A percentile compares a stretch with the other conserved stretches of the same genome.
These are phyloP conservation scores for Isoetes taiwanensis DNA, from an alignment of 75 land plant species.

Conservation along the genomic window DNA sequence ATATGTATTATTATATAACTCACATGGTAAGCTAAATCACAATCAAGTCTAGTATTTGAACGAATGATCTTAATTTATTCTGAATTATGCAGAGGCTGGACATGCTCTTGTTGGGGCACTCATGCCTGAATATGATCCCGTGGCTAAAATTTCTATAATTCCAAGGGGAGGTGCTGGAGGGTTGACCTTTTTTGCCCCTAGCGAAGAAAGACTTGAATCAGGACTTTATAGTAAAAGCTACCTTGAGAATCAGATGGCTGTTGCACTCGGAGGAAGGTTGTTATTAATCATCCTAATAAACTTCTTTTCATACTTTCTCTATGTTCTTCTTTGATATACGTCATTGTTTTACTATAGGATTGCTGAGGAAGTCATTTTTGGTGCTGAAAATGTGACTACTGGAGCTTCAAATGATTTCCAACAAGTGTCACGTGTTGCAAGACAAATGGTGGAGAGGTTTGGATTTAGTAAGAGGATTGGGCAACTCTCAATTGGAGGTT, in stretches of 20 bases:
- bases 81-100: conserved; percentile 78
- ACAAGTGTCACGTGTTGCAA: conserved; percentile 97
- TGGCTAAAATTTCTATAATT: conserved; percentile 97
- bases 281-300: neutral
- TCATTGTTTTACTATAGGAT: conserved; percentile 34
- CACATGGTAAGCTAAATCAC: too few species aligned
- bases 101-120: conserved; percentile 99
- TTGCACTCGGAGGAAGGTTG: conserved; percentile 99
- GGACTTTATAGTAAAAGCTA: conserved; percentile 96
- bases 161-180: conserved; percentile 99
- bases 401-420: conserved; percentile 99
- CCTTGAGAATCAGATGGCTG: conserved; percentile 99
- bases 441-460: conserved; percentile 99
- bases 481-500: conserved; percentile 84
- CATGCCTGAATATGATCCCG: conserved; percentile 99
- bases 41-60: too few species aligned
- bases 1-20: too few species aligned
- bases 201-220: conserved; percentile 97
- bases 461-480: conserved; percentile 99
- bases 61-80: too few species aligned
- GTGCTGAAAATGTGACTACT: conserved; percentile 91
- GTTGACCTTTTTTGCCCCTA: conserved; percentile 96
- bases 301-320: neutral
- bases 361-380: conserved; percentile 97
- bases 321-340: neutral